These are phyloP conservation scores for Hyphochytrium catenoides DNA, from an alignment of 352 stramenopile species.

Conservation along the genomic window DNA sequence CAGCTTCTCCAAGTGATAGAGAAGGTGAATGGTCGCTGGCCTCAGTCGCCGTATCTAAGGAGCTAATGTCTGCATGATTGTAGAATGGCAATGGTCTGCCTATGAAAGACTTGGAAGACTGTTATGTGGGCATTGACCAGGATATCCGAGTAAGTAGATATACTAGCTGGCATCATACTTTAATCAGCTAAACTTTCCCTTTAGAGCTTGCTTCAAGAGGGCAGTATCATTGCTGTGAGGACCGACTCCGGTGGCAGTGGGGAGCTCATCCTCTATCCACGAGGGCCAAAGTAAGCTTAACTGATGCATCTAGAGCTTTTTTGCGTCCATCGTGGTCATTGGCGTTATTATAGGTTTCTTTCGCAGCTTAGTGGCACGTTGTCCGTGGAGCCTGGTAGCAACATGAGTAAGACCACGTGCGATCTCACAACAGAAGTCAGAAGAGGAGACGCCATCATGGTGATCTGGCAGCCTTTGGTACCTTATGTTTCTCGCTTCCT, in stretches of 20 bases:
- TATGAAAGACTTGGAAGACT: constrained; percentile 50
- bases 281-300: too few species aligned
- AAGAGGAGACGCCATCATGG: constrained; percentile 36
- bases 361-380: constrained; percentile 36
- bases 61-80: not conserved
- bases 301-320: constrained; percentile 54
- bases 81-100: constrained; percentile 54
- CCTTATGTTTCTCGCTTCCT: too few species aligned
- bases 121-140: constrained; percentile 41
- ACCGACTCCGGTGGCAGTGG: constrained; percentile 32
- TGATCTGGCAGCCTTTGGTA: too few species aligned
- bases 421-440: constrained; percentile 38
- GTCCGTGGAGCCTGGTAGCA: constrained; percentile 40
- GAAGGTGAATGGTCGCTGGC: constrained; percentile 16
- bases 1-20: constrained; percentile 50
- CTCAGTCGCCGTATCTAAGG: constrained; percentile 2
- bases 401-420: constrained; percentile 25
- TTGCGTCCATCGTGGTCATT: constrained; percentile 41
- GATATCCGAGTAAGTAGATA: too few species aligned
- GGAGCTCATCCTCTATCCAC: constrained; percentile 53
- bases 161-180: too few species aligned
- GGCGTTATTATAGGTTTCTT: constrained; percentile 29
- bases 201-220: too few species aligned
- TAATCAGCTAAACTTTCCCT: too few species aligned
- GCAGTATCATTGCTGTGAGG: too few species aligned